Percentiles rank a stretch among this genome's conserved stretches.
Conservation (phyloP, 2,329 filamentous ascomycete genomes). For the Aspergillus sp. region DNA sequence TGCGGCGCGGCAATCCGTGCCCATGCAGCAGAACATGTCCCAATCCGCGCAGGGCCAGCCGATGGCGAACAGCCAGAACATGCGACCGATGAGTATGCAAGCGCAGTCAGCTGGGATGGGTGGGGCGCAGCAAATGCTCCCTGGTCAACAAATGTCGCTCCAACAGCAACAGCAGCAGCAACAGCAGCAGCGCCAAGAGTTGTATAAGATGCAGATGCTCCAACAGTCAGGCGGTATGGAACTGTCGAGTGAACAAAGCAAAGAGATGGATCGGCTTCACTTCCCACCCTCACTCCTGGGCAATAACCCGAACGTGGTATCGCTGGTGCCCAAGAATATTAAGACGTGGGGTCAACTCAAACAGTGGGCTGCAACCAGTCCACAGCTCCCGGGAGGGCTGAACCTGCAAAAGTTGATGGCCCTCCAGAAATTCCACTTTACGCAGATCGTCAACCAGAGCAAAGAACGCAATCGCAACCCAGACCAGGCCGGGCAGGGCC, state of each 20-base stretch:
- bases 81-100: conserved; percentile 34
- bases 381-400: conserved; percentile 40
- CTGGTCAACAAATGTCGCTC: conserved; percentile 29
- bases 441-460: conserved; percentile 34
- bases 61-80: conserved; percentile 32
- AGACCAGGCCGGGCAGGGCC: conserved; percentile 24
- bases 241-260: conserved; percentile 41
- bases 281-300: conserved; percentile 39
- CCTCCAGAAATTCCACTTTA: conserved; percentile 46
- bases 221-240: conserved; percentile 34
- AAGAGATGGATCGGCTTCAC: conserved; percentile 41
- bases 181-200: conserved; percentile 31
- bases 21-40: conserved; percentile 28
- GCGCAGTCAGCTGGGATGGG: conserved; percentile 34
- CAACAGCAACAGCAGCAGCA: conserved; percentile 30
- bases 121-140: conserved; percentile 31
- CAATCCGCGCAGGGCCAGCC: conserved; percentile 33
- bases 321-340: conserved; percentile 49
- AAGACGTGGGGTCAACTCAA: conserved; percentile 59
- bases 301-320: conserved; percentile 28
- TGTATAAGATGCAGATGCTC: conserved; percentile 32
- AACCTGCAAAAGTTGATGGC: conserved; percentile 41
- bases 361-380: conserved; percentile 51
- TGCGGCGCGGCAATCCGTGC: conserved; percentile 27
- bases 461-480: conserved; percentile 23